Evolutionary conservation across 495 filamentous ascomycete genomes (phyloP).

Genomic region (Penicillium waksmanii): DNA sequence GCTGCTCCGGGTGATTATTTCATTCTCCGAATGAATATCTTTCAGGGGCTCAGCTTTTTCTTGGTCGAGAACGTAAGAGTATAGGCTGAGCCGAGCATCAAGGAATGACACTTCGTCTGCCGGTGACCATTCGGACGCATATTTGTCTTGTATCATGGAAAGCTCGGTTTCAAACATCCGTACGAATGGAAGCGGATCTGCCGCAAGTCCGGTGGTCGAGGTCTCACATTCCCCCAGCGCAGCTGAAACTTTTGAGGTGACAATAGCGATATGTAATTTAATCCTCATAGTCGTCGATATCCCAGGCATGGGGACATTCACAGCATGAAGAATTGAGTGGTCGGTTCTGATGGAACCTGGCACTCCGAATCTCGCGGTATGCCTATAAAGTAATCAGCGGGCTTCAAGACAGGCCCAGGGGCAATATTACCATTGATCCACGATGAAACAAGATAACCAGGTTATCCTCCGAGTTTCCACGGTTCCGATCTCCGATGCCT

Average conservation of each 20-base stretch:
- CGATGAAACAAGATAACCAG: constrained; percentile 12
- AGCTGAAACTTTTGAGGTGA: constrained; percentile 8
- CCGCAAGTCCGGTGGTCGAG: constrained; percentile 2
- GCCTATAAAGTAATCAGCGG: background rate
- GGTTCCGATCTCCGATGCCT: constrained; percentile 10
- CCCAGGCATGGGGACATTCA: constrained; percentile 4
- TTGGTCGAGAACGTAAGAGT: constrained; percentile 9
- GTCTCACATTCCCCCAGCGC: constrained; percentile 9
- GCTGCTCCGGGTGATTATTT: background rate
- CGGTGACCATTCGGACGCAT: constrained; percentile 4
- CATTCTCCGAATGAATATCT: background rate
- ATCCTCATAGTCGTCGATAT: constrained; percentile 6
- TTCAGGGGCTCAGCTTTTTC: background rate
- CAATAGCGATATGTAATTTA: constrained; percentile 8
- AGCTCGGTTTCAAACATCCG: constrained; percentile 12
- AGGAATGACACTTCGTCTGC: constrained; percentile 10
- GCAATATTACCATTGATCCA: constrained; percentile 7
- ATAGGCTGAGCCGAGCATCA: constrained; percentile 8
- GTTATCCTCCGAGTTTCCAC: constrained; percentile 2
- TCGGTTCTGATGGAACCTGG: constrained; percentile 9
- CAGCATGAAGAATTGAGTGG: constrained; percentile 8
- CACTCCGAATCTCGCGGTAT: constrained; percentile 6
- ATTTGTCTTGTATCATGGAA: constrained; percentile 8
- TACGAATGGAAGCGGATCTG: constrained; percentile 5
- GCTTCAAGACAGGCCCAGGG: background rate